Evolutionary conservation across 129 eudicot genomes (phyloP).

Genomic region (Artemisia tridentata): DNA sequence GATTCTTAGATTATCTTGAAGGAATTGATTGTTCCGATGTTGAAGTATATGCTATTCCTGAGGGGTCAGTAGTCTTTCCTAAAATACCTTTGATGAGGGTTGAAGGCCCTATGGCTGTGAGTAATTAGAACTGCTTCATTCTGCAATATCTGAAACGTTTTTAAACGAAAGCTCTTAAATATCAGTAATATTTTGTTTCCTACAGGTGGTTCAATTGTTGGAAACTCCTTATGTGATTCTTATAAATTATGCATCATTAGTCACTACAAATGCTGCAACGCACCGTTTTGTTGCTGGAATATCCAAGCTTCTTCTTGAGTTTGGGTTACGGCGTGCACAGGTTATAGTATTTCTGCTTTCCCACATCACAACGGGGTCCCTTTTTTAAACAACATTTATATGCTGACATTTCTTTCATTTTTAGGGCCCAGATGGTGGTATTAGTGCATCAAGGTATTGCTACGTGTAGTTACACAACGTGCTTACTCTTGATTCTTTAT

Average conservation of each 20-base stretch:
- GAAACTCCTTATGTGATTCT: constrained; percentile 95
- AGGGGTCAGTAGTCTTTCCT: constrained; percentile 90
- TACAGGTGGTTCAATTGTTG: constrained; percentile 86
- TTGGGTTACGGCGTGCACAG: constrained; percentile 95
- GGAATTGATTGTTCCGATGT: constrained; percentile 84
- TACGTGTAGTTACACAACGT: too few relatives aligned
- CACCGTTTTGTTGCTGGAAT: constrained; percentile 98
- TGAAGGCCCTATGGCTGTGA: constrained; percentile 94
- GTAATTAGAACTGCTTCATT: constrained; percentile 31
- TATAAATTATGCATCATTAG: constrained; percentile 86
- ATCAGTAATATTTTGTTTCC: constrained; percentile 3
- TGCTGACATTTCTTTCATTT: background rate
- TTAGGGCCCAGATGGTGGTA: constrained; percentile 97
- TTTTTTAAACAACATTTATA: background rate
- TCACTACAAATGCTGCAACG: constrained; percentile 94
- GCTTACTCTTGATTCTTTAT: too few relatives aligned
- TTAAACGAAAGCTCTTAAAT: background rate
- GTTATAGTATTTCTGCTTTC: constrained; percentile 29
- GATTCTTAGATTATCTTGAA: constrained; percentile 81
- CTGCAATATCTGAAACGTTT: constrained; percentile 1
- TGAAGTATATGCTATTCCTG: constrained; percentile 80
- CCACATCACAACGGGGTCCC: background rate
- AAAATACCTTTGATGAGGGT: constrained; percentile 88
- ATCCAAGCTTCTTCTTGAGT: constrained; percentile 83
- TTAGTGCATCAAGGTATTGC: constrained; percentile 89